Evolutionary conservation across 1,139 yeast species (phyloP), one percentile per base, ranked within the genome.

Genomic region (Geotrichum aggregatum): DNA sequence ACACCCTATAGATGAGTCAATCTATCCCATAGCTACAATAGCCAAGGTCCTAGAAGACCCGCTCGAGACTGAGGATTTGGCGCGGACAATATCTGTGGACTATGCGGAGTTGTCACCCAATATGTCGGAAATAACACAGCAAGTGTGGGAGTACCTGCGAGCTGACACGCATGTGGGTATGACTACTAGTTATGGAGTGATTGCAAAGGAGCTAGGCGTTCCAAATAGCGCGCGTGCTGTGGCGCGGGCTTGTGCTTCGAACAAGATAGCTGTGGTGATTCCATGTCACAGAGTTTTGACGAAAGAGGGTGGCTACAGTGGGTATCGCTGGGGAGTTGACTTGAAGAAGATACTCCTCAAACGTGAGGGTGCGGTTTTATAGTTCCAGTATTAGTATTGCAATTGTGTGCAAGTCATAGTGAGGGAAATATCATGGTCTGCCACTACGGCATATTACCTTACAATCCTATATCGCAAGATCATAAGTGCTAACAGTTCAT

Each of bases 301-400:
- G 8, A 41, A 41, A 24, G 44, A 41, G 6, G 44, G 44, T 6
- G 44, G 44, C 5, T 18, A n/a, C 16, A 41, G 34, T n/a, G 44
- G 44, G n/a, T 41, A 41, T 24, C 44, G 44, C 11, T 41, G 44
- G 44, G 44, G 44, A n/a, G 44, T 41, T 3, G 44, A 41, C 6
- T 41, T 41, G 11, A 41, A 41, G n/a, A 24, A 41, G 22, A 34
- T 24, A 18, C 18, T 41, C 33, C 34, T 41, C 7, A 24, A 14
- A 18, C 44, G 44, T 10, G 44, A 41, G 26, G 44, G 34, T 3
- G 28, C 21, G 7, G 39, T 35, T 10, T 5, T 35, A 5, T 21
- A 31, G 35, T 11, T n/a, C n/a, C n/a, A n/a, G n/a, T n/a, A n/a
- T n/a, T n/a, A n/a, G n/a, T n/a, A n/a, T n/a, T n/a, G n/a, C n/a